Evolutionary conservation across 129 eudicot genomes (phyloP).

Genomic region (Erigeron canadensis): DNA sequence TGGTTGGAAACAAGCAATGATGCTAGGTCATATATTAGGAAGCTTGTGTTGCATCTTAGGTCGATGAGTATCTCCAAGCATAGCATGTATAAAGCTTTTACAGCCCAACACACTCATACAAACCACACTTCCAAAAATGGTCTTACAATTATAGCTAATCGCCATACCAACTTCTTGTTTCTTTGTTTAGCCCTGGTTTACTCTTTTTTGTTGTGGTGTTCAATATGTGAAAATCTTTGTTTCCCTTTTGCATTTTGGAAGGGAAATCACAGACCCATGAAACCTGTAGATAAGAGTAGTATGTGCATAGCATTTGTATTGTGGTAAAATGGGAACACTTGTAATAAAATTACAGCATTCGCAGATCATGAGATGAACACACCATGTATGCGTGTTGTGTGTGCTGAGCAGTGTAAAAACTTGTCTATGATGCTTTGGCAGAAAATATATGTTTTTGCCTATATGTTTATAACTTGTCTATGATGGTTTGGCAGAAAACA

Average conservation of each 20-base stretch:
- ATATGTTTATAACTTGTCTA: too few species aligned
- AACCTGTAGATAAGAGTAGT: constrained; percentile 1
- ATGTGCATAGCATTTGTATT: background rate
- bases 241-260: background rate
- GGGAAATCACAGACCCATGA: too few species aligned
- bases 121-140: background rate
- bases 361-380: background rate
- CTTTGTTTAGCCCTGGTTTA: background rate
- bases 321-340: background rate
- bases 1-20: background rate
- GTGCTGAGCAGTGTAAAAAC: background rate
- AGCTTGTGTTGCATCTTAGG: background rate
- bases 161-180: background rate
- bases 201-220: constrained; percentile 11
- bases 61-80: constrained; percentile 3
- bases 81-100: background rate
- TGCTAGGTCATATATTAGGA: constrained; percentile 9
- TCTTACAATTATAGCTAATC: background rate
- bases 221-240: background rate
- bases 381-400: background rate
- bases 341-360: background rate
- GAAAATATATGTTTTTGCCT: background rate
- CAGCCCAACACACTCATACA: background rate
- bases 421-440: background rate
- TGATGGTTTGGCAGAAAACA: too few species aligned